Base-by-base conservation (phyloP, 2,329 filamentous ascomycete species). In the Fusarium equiseti region DNA sequence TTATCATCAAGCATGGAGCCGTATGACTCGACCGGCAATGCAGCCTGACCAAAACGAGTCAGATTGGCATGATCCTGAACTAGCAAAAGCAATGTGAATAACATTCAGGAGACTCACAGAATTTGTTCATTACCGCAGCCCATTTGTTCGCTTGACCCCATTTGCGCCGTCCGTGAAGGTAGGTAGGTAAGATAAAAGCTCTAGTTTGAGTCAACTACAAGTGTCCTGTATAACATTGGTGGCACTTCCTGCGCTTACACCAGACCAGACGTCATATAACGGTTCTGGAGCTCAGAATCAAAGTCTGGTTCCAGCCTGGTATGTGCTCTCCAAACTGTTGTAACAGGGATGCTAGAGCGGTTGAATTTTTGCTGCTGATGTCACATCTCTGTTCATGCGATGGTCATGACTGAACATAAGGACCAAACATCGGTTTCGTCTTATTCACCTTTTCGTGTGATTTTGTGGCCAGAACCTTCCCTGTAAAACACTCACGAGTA, bases 1-100 rank as follows among this genome's bases (percentile, higher is more conserved):
- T 42, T 63, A 50, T 51, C 61, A 58, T 52, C 49, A 4, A 38
- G 35, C 35, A 43, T 55, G 27, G 16, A 52, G 52, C 70, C 54
- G 61, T 56, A 69, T 74, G 72, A 74, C 72, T 74, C 56, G 63
- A 53, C 62, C 68, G 67, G 67, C 44, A 27, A 66, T 42, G 38
- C 45, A 44, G 40, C 29, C 40, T 42, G 52, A 65, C 50, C 40
- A 48, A 24, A 11, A 46, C 24, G 32, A 32, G 29, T 42, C 40
- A 43, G 61, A 50, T 22, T 40, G 16, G 35, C 54, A 32, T 31
- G 26, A 43, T 38, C 32, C n/a, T 61, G 15, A 49, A 24, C 26
- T 9, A 48, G 32, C 16, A 51, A 60, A 44, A 45, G 31, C 35
- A 40, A 32, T 24, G 20, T 44, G 56, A 42, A 32, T 16, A 20